A percentile compares a stretch with the other conserved stretches of the same genome.
These are phyloP conservation scores for Thelonectria rubi DNA, from an alignment of 2,329 filamentous ascomycete genomes.

Conservation along the genomic window DNA sequence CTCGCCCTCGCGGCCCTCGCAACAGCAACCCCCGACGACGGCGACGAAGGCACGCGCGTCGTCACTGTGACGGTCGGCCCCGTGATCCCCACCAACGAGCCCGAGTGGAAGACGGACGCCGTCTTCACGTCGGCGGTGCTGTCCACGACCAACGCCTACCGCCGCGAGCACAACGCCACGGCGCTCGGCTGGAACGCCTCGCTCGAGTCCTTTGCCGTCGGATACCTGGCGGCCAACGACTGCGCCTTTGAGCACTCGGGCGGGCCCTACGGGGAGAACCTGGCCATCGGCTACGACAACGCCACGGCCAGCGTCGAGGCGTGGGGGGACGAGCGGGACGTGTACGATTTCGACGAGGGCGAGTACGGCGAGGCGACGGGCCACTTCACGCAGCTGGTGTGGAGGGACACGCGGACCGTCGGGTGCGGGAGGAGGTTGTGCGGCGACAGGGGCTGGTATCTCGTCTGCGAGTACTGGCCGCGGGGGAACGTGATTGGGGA, in stretches of 20 bases:
- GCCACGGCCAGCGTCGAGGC: slow-evolving; percentile 66
- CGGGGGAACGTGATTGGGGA: slow-evolving; percentile 68
- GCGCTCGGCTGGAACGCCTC: slow-evolving; percentile 72
- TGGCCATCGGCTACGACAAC: slow-evolving; percentile 73
- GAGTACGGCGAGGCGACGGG: slow-evolving; percentile 69
- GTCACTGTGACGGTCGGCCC: slow-evolving; percentile 48
- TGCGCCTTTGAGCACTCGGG: slow-evolving; percentile 65
- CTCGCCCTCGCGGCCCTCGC: slow-evolving; percentile 21
- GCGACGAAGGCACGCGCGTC: slow-evolving; percentile 31
- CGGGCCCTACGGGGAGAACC: slow-evolving; percentile 77
- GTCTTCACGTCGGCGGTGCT: slow-evolving; percentile 66
- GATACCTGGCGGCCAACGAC: slow-evolving; percentile 55
- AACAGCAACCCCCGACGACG: slow-evolving; percentile 16
- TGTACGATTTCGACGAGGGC: slow-evolving; percentile 67
- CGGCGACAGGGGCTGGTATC: slow-evolving; percentile 65
- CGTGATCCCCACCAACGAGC: slow-evolving; percentile 48
- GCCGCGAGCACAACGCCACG: slow-evolving; percentile 67
- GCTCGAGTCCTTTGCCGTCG: slow-evolving; percentile 62
- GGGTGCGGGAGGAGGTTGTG: slow-evolving; percentile 63
- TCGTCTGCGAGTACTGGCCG: slow-evolving; percentile 77
- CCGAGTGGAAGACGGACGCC: slow-evolving; percentile 43
- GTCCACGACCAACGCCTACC: slow-evolving; percentile 73
- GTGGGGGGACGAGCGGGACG: slow-evolving; percentile 65
- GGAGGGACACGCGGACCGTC: slow-evolving; percentile 68
- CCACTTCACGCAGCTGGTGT: slow-evolving; percentile 79